Evolutionary conservation across 768 basidiomycete species (phyloP).

Genomic region (Termitomyces eurrhizus): DNA sequence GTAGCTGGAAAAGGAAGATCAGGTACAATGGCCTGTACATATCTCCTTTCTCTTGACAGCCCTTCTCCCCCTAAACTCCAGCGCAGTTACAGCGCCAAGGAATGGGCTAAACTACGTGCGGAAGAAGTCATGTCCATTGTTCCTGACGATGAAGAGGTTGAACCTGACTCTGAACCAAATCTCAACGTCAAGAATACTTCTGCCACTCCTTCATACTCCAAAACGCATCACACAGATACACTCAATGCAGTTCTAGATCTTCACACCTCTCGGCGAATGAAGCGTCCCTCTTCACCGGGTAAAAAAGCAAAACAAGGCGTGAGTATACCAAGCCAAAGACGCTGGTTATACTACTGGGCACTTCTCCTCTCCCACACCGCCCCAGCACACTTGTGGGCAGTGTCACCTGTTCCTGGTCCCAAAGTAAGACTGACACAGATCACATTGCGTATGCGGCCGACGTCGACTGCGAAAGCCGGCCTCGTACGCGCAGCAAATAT

Average conservation of each 20-base stretch:
- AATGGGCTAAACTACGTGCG: conserved; percentile 44
- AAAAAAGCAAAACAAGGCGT: conserved; percentile 53
- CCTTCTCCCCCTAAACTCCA: conserved; percentile 46
- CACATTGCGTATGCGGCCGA: conserved; percentile 56
- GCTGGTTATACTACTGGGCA: conserved; percentile 80
- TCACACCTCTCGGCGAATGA: conserved; percentile 72
- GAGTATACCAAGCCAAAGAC: conserved; percentile 77
- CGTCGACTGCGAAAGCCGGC: conserved; percentile 44
- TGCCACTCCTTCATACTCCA: conserved; percentile 2
- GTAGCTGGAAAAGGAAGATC: conserved; percentile 81
- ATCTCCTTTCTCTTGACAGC: conserved; percentile 59
- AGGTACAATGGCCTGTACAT: conserved; percentile 81
- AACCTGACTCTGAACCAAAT: neutral
- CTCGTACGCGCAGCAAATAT: conserved; percentile 56
- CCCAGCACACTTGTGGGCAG: conserved; percentile 47
- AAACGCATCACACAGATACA: conserved; percentile 29
- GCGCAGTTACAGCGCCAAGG: conserved; percentile 42
- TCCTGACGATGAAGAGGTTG: conserved; percentile 35
- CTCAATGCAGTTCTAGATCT: conserved; percentile 59
- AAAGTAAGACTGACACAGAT: conserved; percentile 58
- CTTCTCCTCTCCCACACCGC: conserved; percentile 54
- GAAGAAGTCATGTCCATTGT: conserved; percentile 47
- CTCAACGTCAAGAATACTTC: neutral
- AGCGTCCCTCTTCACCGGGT: conserved; percentile 27
- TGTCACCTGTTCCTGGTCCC: conserved; percentile 23